Percentiles rank a stretch among this genome's conserved stretches.
Evolutionary conservation across 1,139 yeast genomes (phyloP).

Genomic region (Lodderomyces theae): DNA sequence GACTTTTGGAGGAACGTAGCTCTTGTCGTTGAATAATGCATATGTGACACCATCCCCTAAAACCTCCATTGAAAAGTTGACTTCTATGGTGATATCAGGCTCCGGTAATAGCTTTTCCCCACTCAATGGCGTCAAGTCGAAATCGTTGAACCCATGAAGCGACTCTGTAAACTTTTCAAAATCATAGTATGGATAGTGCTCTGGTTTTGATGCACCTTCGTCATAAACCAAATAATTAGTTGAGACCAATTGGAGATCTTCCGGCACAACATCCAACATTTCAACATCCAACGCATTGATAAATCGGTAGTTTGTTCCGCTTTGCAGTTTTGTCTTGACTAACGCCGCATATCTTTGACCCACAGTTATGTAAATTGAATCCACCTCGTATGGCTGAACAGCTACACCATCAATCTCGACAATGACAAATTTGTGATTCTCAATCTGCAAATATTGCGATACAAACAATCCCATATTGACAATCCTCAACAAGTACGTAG

Average conservation of each 20-base stretch:
- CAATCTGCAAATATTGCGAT: conserved; percentile 80
- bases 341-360: conserved; percentile 81
- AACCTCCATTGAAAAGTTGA: conserved; percentile 76
- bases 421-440: conserved; percentile 77
- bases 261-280: conserved; percentile 75
- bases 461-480: conserved; percentile 85
- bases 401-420: conserved; percentile 83
- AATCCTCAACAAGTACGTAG: conserved; percentile 74
- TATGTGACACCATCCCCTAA: conserved; percentile 80
- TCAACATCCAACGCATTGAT: conserved; percentile 73
- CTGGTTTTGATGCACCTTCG: conserved; percentile 41
- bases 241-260: conserved; percentile 59
- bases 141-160: conserved; percentile 60
- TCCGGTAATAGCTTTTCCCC: conserved; percentile 54
- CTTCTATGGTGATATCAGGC: conserved; percentile 61
- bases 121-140: conserved; percentile 56
- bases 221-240: conserved; percentile 72
- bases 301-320: conserved; percentile 63
- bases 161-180: conserved; percentile 42
- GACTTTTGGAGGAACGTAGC: conserved; percentile 77
- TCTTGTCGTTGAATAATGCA: conserved; percentile 82
- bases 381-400: conserved; percentile 63
- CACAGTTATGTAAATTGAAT: conserved; percentile 60
- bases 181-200: conserved; percentile 17
- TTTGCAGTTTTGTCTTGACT: conserved; percentile 62